phyloP scores from a whole-genome alignment of 2,329 filamentous ascomycete species.

The Colletotrichum godetiae region DNA sequence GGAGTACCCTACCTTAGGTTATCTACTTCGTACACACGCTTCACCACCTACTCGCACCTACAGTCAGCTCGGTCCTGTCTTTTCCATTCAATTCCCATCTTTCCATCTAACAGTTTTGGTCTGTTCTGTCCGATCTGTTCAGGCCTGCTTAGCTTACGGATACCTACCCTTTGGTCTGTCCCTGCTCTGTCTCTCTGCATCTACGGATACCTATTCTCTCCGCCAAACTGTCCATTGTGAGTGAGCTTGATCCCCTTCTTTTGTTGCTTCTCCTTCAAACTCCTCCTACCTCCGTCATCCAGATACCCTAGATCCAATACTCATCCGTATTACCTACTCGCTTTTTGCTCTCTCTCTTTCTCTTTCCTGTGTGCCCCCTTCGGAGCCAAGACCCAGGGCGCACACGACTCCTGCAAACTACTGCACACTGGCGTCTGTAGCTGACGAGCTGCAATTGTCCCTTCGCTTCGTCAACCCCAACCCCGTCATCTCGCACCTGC shows the following conservation, averaged over 20 bases:
- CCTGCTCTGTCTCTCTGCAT: background rate
- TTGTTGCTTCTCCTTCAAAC: background rate
- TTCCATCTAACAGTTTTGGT: too few relatives aligned
- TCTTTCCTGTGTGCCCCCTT: too few relatives aligned
- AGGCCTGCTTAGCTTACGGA: too few relatives aligned
- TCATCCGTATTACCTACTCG: background rate
- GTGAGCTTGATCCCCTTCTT: background rate
- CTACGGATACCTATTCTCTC: background rate
- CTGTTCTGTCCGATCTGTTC: background rate
- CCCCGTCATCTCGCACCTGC: constrained; percentile 10
- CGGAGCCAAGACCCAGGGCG: constrained; percentile 1
- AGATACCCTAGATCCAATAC: background rate
- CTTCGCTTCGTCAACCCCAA: background rate
- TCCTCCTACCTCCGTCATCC: background rate
- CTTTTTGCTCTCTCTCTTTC: background rate
- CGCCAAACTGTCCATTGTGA: background rate
- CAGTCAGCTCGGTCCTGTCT: too few relatives aligned
- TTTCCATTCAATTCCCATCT: too few relatives aligned
- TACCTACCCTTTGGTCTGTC: background rate
- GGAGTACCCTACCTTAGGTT: too few relatives aligned
- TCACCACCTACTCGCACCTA: too few relatives aligned
- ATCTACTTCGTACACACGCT: too few relatives aligned
- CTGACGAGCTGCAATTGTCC: constrained; percentile 9
- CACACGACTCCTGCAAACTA: constrained; percentile 6
- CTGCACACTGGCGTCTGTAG: constrained; percentile 1